These are phyloP conservation scores for Heterobasidion irregulare DNA, from an alignment of 1,284 basidiomycete genomes.

Conservation along the genomic window DNA sequence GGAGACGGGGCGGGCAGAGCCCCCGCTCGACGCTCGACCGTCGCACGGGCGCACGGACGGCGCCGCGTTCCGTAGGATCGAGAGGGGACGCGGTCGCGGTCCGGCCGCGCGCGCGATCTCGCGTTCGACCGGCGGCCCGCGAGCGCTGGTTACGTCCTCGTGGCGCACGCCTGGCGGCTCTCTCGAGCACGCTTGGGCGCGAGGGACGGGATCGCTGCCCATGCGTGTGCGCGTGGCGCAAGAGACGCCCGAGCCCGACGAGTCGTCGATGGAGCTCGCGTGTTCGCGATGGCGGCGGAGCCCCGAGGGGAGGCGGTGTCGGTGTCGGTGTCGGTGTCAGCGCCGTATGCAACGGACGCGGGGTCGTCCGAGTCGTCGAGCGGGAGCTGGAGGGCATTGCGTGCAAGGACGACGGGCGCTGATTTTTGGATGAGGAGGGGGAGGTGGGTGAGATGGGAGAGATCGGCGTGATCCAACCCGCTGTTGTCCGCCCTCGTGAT, in stretches of 20 bases:
- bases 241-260: slow-evolving; percentile 48
- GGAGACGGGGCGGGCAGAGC: too few relatives aligned
- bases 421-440: neutral
- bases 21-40: too few relatives aligned
- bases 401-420: slow-evolving; percentile 12
- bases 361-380: slow-evolving; percentile 22
- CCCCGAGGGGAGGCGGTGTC: slow-evolving; percentile 22
- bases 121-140: too few relatives aligned
- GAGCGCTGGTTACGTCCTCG: too few relatives aligned
- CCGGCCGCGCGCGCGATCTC: too few relatives aligned
- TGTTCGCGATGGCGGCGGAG: slow-evolving; percentile 15
- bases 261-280: slow-evolving; percentile 18
- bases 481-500: neutral
- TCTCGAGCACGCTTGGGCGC: too few relatives aligned
- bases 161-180: too few relatives aligned
- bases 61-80: too few relatives aligned
- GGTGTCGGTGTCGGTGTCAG: slow-evolving; percentile 10
- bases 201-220: too few relatives aligned
- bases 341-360: slow-evolving; percentile 15
- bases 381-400: slow-evolving; percentile 27
- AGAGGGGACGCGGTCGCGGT: too few relatives aligned
- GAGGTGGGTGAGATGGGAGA: neutral
- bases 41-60: too few relatives aligned
- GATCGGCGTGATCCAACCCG: neutral
- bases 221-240: slow-evolving; percentile 30